Evolutionary conservation across 2,329 filamentous ascomycete genomes (phyloP).

Genomic region (Penicillium sp.): DNA sequence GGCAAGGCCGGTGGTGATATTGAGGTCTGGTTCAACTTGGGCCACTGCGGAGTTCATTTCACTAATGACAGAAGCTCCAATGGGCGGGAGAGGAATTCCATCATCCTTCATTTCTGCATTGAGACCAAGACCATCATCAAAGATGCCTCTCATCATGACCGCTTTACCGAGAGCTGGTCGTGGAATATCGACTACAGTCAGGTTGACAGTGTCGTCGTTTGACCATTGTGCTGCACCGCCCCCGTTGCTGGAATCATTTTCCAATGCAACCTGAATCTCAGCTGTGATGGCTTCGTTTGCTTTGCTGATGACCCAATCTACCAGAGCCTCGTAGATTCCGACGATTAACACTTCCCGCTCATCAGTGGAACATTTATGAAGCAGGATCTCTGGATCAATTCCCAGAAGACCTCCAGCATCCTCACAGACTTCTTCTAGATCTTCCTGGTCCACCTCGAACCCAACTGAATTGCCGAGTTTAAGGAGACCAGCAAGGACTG

Average conservation of each 20-base stretch:
- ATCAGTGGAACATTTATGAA: constrained; percentile 75
- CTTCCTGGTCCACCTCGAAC: constrained; percentile 79
- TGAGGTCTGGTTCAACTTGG: constrained; percentile 75
- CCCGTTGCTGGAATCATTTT: constrained; percentile 66
- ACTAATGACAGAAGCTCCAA: constrained; percentile 77
- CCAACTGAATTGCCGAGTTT: constrained; percentile 91
- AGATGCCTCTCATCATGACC: constrained; percentile 82
- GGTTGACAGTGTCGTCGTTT: constrained; percentile 77
- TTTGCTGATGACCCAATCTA: constrained; percentile 90
- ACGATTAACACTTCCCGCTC: constrained; percentile 80
- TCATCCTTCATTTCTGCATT: constrained; percentile 98
- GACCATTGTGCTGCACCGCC: constrained; percentile 64
- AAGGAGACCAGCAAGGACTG: constrained; percentile 78
- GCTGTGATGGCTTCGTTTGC: constrained; percentile 80
- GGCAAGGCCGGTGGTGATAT: constrained; percentile 66
- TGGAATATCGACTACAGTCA: constrained; percentile 85
- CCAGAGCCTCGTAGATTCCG: constrained; percentile 87
- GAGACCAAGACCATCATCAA: constrained; percentile 89
- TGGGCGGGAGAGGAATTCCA: constrained; percentile 71
- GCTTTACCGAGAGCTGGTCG: constrained; percentile 80
- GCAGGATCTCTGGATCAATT: constrained; percentile 78
- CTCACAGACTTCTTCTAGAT: constrained; percentile 81
- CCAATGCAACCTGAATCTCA: constrained; percentile 67
- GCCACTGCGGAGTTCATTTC: constrained; percentile 83
- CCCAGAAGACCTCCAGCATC: constrained; percentile 86